These are phyloP conservation scores for Trichoderma orchidacearum DNA, from an alignment of 495 filamentous ascomycete species.

Conservation along the genomic window DNA sequence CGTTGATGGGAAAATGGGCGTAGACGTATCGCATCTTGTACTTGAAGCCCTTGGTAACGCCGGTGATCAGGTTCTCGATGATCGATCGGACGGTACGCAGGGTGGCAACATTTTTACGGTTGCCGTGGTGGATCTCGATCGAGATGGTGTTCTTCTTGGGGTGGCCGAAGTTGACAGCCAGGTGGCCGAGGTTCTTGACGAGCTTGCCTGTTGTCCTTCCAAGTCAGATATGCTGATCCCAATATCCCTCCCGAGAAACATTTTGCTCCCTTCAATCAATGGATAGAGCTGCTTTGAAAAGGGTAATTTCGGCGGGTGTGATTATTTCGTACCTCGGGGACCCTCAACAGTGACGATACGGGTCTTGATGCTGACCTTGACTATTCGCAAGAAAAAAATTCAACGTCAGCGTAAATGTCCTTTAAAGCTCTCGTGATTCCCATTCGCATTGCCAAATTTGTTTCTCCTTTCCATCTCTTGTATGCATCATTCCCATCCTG, in stretches of 20 bases:
- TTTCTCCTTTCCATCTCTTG: background rate
- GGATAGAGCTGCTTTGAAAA: too few species aligned
- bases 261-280: too few species aligned
- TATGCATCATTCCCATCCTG: background rate
- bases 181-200: slow-evolving; percentile 85
- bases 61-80: slow-evolving; percentile 96
- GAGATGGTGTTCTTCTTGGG: slow-evolving; percentile 70
- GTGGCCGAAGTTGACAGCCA: slow-evolving; percentile 87
- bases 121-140: slow-evolving; percentile 95
- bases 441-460: background rate
- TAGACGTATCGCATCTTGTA: slow-evolving; percentile 99
- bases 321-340: slow-evolving; percentile 58
- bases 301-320: background rate
- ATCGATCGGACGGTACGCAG: slow-evolving; percentile 93
- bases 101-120: slow-evolving; percentile 91
- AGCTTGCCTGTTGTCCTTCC: slow-evolving; percentile 56
- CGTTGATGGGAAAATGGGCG: slow-evolving; percentile 99
- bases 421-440: background rate
- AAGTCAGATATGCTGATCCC: slow-evolving; percentile 6
- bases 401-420: background rate
- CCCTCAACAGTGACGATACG: slow-evolving; percentile 91
- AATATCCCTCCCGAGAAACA: slow-evolving; percentile 9
- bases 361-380: slow-evolving; percentile 94
- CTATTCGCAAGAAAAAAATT: slow-evolving; percentile 28
- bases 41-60: slow-evolving; percentile 96